These are phyloP conservation scores for Ophiostoma perfectum DNA, from an alignment of 2,329 filamentous ascomycete species.

Conservation along the genomic window DNA sequence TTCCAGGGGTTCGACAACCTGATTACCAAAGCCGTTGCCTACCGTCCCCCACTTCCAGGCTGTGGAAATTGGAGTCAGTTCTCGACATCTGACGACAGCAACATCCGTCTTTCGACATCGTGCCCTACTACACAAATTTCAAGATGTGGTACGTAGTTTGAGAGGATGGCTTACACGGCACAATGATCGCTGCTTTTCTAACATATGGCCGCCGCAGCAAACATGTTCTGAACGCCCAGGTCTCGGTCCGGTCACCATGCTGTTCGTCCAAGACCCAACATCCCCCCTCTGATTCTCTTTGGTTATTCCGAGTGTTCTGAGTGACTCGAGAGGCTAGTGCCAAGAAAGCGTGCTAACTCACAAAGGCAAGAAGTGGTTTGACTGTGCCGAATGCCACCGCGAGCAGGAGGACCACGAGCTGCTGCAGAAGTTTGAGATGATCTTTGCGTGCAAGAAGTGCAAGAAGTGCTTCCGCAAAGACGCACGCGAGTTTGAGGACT, in stretches of 20 bases:
- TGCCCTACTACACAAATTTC: constrained; percentile 12
- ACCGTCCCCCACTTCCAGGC: not conserved
- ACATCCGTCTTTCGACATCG: not conserved
- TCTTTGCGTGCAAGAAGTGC: constrained; percentile 97
- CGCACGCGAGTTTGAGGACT: constrained; percentile 84
- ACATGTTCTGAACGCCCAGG: constrained; percentile 96
- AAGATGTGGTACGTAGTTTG: constrained; percentile 21
- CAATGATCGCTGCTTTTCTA: not conserved
- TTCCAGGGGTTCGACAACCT: constrained; percentile 16
- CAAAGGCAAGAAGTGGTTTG: constrained; percentile 91
- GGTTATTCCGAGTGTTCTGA: no score
- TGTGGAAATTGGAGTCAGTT: not conserved
- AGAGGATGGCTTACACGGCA: no score
- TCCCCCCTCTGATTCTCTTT: no score
- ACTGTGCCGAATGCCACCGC: constrained; percentile 89
- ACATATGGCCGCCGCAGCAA: constrained; percentile 55
- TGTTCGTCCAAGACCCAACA: constrained; percentile 52
- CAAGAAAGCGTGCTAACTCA: not conserved
- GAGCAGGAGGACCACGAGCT: constrained; percentile 76
- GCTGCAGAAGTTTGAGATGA: constrained; percentile 76
- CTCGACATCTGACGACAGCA: not conserved
- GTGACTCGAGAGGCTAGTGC: no score
- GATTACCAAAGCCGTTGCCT: not conserved
- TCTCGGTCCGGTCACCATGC: constrained; percentile 90
- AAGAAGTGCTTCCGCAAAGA: constrained; percentile 97